Evolutionary conservation across 305 asterid species (phyloP).

Genomic region (Solanum aculeatissimum): DNA sequence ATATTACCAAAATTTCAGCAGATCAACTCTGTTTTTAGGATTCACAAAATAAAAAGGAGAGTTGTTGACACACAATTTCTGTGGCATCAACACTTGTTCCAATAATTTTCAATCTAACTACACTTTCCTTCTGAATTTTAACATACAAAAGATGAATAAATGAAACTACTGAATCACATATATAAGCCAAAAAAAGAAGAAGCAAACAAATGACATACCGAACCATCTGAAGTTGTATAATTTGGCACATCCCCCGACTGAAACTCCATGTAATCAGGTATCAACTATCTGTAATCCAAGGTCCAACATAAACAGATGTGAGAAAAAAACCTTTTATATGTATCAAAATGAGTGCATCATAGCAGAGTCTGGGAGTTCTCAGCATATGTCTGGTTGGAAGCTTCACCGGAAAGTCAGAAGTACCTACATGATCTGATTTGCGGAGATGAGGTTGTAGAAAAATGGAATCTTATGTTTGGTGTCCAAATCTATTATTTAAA

Average conservation of each 20-base stretch:
- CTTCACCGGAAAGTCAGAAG: too few relatives aligned
- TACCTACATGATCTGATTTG: too few relatives aligned
- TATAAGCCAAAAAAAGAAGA: not conserved
- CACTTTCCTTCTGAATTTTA: constrained; percentile 90
- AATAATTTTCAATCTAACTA: constrained; percentile 84
- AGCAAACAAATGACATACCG: constrained; percentile 31
- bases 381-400: not conserved
- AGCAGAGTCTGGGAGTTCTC: too few relatives aligned
- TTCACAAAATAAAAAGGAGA: not conserved
- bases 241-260: constrained; percentile 86
- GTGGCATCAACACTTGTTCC: constrained; percentile 96
- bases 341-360: not conserved
- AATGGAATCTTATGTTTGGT: too few relatives aligned
- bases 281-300: constrained; percentile 34
- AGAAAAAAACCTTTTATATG: not conserved
- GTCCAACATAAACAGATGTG: not conserved
- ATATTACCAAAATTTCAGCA: not conserved
- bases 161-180: not conserved
- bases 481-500: too few relatives aligned
- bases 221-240: constrained; percentile 93
- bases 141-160: too few relatives aligned
- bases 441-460: too few relatives aligned
- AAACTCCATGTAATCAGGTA: constrained; percentile 94
- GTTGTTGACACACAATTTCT: constrained; percentile 52
- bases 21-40: not conserved